phyloP scores from a whole-genome alignment of 768 basidiomycete genomes.

The Amanita pallidorosea region DNA sequence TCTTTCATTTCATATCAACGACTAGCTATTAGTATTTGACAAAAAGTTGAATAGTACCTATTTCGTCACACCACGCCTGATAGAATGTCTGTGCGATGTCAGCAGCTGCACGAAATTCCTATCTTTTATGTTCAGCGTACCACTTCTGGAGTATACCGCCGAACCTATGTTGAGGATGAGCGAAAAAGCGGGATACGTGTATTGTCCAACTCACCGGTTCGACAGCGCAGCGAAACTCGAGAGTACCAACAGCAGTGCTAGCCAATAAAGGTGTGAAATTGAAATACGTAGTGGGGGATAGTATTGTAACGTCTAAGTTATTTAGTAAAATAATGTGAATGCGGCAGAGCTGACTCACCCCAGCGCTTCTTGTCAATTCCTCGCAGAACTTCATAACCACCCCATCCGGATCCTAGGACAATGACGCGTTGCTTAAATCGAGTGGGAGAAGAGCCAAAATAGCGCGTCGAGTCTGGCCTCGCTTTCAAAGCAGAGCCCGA shows the following conservation, averaged over 20 bases:
- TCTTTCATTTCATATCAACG: slow-evolving; percentile 23
- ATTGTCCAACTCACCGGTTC: slow-evolving; percentile 50
- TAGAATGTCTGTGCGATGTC: slow-evolving; percentile 37
- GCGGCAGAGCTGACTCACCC: slow-evolving; percentile 28
- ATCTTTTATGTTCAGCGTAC: slow-evolving; percentile 20
- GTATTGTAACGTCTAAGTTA: slow-evolving; percentile 45
- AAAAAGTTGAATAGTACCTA: slow-evolving; percentile 31
- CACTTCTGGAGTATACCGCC: slow-evolving; percentile 44
- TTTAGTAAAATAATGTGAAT: no score
- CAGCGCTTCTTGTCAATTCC: slow-evolving; percentile 63
- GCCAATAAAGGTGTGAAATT: slow-evolving; percentile 63
- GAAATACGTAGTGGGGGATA: slow-evolving; percentile 61
- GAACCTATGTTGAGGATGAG: slow-evolving; percentile 25
- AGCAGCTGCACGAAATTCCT: not conserved
- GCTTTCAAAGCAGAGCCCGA: not conserved
- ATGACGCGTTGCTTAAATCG: slow-evolving; percentile 38
- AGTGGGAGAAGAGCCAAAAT: slow-evolving; percentile 27
- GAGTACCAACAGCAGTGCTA: slow-evolving; percentile 68
- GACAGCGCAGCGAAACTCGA: slow-evolving; percentile 72
- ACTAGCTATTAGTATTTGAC: not conserved
- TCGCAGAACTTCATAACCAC: slow-evolving; percentile 60
- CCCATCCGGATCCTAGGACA: slow-evolving; percentile 72
- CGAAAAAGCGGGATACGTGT: not conserved
- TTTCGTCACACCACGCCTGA: slow-evolving; percentile 70
- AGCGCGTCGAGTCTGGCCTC: slow-evolving; percentile 11